Evolutionary conservation across 352 stramenopile species (phyloP), one percentile per base, ranked within the genome.

Genomic region (Aphanomyces stellatus): DNA sequence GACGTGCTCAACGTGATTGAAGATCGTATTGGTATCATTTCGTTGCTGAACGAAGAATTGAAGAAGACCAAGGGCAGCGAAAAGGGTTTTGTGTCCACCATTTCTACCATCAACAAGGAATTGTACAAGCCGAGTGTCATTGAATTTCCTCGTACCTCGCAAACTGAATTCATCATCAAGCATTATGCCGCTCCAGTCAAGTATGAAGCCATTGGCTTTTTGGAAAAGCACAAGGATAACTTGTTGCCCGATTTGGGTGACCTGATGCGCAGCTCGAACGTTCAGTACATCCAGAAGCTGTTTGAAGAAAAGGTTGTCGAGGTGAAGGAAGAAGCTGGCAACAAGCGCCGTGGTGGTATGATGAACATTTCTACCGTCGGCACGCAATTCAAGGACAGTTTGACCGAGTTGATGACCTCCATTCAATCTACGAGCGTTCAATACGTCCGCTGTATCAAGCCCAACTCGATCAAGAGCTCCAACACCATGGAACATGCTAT

Each of bases 391-490:
- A 95, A 95, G 59, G 83, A 92, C 51, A 97, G 96, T 74, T 75
- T 99, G 10, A 80, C 73, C 13, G 81, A 96, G 62, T 80, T 99
- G 48, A 96, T 99, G 71, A 88, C 82, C n/a, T 97, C 91, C 37
- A 94, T 99, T 33, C 90, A 98, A 69, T 79, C 79, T 5, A 99
- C 95, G 0, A 88, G 97, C 60, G 95, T 98, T 17, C 96, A 99
- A 72, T 99, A 99, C 71, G 96, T 99, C 53, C 88, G 97, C 40
- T 99, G 97, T 77, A 98, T 99, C 65, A 99, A 99, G 81, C 96
- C 97, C 0, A 99, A 99, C 77, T 88, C 97, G 73, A 88, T 96
- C 34, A 97, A 99, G 72, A 97, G 97, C 70, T 63, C 86, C 7
- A 77, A 69, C 0, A 74, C 62, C n/a, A 91, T 99, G 80, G 93